These are phyloP conservation scores for Tolypocladium guangdongense DNA, from an alignment of 2,329 filamentous ascomycete genomes.

Conservation along the genomic window DNA sequence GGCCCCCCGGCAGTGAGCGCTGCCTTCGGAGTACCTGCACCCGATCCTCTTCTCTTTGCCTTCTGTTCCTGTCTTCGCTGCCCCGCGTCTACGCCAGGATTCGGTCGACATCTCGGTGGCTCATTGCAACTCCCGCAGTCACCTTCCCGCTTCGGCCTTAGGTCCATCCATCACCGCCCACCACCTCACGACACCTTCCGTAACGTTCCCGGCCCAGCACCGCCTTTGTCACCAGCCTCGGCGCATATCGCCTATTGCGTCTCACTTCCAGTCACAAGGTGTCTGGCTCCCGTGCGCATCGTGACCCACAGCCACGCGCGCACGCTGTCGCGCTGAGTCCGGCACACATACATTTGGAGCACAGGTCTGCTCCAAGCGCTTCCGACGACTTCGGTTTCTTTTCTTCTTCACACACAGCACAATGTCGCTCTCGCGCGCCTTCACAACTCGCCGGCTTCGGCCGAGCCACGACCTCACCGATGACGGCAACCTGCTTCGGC, in stretches of 20 bases:
- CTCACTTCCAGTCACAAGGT: not conserved
- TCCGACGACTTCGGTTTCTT: not conserved
- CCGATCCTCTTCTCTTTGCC: not conserved
- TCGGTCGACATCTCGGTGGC: not conserved
- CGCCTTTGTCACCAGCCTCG: not conserved
- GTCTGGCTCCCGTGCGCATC: not conserved
- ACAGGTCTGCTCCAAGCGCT: not conserved
- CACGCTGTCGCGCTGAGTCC: not conserved
- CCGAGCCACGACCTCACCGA: conserved; percentile 33
- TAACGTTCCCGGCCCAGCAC: conserved; percentile 3
- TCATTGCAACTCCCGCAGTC: not conserved
- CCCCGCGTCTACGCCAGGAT: not conserved
- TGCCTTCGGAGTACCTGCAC: not conserved
- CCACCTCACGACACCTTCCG: conserved; percentile 2
- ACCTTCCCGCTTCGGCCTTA: conserved; percentile 9
- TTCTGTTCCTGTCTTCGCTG: too few relatives aligned
- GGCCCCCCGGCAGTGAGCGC: too few relatives aligned
- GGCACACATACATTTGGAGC: not conserved
- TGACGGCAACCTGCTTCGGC: conserved; percentile 27
- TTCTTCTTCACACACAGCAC: conserved; percentile 4
- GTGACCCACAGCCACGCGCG: not conserved
- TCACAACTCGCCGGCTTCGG: conserved; percentile 59
- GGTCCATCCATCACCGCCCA: not conserved
- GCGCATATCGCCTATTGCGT: not conserved
- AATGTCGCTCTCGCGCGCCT: conserved; percentile 56